phyloP scores from a whole-genome alignment of 768 basidiomycete species.

The Grammothele lineata region DNA sequence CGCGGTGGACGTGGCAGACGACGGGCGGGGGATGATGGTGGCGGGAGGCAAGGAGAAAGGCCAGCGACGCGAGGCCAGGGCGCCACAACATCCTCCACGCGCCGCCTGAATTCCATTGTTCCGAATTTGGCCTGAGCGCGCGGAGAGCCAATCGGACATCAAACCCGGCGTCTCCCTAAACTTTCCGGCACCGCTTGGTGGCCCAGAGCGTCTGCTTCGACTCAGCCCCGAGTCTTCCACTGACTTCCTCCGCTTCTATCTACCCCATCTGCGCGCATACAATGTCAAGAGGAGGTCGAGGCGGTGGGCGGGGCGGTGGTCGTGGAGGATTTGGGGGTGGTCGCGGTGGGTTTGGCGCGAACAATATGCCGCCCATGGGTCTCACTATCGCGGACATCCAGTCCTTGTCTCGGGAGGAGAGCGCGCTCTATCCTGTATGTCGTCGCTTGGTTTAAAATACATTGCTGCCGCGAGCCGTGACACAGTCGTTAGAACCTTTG shows the following conservation, averaged over 20 bases:
- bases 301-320: conserved; percentile 47
- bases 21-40: conserved; percentile 24
- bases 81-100: conserved; percentile 22
- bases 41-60: conserved; percentile 30
- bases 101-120: conserved; percentile 38
- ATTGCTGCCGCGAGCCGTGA: conserved; percentile 9
- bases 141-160: conserved; percentile 17
- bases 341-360: conserved; percentile 34
- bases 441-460: background rate
- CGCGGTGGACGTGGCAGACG: conserved; percentile 13
- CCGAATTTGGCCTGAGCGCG: conserved; percentile 1
- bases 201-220: no score
- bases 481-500: conserved; percentile 63
- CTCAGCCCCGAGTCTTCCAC: background rate
- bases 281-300: conserved; percentile 52
- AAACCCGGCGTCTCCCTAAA: conserved; percentile 9
- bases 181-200: conserved; percentile 8
- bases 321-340: conserved; percentile 63
- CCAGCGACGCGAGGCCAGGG: conserved; percentile 23
- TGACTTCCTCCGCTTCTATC: background rate
- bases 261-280: conserved; percentile 1
- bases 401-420: conserved; percentile 68
- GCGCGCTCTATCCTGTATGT: conserved; percentile 78
- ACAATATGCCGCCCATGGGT: conserved; percentile 64
- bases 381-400: conserved; percentile 79